These are phyloP conservation scores for Hemileccinum impolitum DNA, from an alignment of 768 basidiomycete species.

Conservation along the genomic window DNA sequence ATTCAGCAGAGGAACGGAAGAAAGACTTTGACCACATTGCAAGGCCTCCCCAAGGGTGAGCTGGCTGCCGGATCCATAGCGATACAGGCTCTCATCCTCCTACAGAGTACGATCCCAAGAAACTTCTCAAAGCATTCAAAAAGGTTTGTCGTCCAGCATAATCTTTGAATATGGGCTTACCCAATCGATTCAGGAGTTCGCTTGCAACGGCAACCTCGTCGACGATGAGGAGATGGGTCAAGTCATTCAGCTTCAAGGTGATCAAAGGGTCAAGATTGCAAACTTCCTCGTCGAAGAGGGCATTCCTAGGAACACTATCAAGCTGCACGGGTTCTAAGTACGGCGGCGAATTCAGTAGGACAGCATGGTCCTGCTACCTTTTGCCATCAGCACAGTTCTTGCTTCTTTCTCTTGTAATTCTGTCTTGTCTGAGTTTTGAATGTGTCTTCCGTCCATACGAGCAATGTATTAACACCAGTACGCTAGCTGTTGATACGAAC, in stretches of 20 bases:
- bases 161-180: slow-evolving; percentile 8
- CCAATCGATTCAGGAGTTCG: slow-evolving; percentile 69
- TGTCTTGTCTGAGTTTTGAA: slow-evolving; percentile 16
- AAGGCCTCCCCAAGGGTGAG: slow-evolving; percentile 88
- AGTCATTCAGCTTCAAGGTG: slow-evolving; percentile 98
- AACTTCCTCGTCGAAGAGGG: slow-evolving; percentile 85
- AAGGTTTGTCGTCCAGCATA: slow-evolving; percentile 53
- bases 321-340: slow-evolving; percentile 81
- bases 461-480: slow-evolving; percentile 27
- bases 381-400: slow-evolving; percentile 11
- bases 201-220: slow-evolving; percentile 96
- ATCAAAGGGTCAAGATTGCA: slow-evolving; percentile 90
- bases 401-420: slow-evolving; percentile 18
- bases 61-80: slow-evolving; percentile 2
- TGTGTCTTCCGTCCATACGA: slow-evolving; percentile 15
- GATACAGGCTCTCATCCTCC: slow-evolving; percentile 13
- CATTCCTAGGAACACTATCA: slow-evolving; percentile 73
- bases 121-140: slow-evolving; percentile 98
- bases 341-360: slow-evolving; percentile 2
- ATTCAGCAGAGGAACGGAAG: slow-evolving; percentile 99
- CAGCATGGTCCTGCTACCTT: neutral
- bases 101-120: slow-evolving; percentile 96
- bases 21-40: slow-evolving; percentile 96
- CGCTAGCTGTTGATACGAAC: slow-evolving; percentile 23
- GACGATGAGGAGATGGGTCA: slow-evolving; percentile 94